Evolutionary conservation across 306 rosid genomes (phyloP).

Genomic region (Mucuna pruriens): DNA sequence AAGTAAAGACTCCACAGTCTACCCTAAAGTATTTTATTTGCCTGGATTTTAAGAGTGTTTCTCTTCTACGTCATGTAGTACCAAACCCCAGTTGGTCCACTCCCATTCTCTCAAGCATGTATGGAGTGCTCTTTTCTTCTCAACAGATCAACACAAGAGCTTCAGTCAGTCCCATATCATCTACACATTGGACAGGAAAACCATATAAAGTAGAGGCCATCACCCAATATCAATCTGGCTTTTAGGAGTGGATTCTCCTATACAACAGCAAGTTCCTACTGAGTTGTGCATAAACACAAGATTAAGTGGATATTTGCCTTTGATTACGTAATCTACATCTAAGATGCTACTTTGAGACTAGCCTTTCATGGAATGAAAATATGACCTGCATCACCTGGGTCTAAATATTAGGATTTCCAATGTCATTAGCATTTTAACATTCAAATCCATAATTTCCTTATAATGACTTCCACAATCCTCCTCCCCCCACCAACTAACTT

Average conservation of each 20-base stretch:
- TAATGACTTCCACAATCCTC: not conserved
- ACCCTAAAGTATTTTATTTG: not conserved
- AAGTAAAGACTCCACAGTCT: slow-evolving; percentile 14
- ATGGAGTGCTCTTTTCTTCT: not conserved
- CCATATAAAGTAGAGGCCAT: not conserved
- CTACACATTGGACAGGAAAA: not conserved
- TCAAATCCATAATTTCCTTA: not conserved
- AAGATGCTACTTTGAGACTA: not conserved
- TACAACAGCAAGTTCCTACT: not conserved
- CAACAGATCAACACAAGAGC: slow-evolving; percentile 17
- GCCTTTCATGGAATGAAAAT: not conserved
- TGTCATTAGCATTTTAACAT: not conserved
- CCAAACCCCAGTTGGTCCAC: slow-evolving; percentile 18
- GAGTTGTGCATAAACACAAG: not conserved
- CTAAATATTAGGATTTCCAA: not conserved
- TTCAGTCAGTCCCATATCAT: slow-evolving; percentile 24
- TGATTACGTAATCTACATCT: not conserved
- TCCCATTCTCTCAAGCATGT: not conserved
- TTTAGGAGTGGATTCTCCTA: not conserved
- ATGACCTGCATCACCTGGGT: not conserved
- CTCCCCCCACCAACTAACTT: not conserved
- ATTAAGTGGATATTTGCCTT: not conserved
- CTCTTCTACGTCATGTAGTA: slow-evolving; percentile 11
- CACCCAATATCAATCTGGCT: not conserved
- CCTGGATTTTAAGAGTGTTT: slow-evolving; percentile 20